phyloP scores from a whole-genome alignment of 2,329 filamentous ascomycete genomes.

The Parafenestella ontariensis region DNA sequence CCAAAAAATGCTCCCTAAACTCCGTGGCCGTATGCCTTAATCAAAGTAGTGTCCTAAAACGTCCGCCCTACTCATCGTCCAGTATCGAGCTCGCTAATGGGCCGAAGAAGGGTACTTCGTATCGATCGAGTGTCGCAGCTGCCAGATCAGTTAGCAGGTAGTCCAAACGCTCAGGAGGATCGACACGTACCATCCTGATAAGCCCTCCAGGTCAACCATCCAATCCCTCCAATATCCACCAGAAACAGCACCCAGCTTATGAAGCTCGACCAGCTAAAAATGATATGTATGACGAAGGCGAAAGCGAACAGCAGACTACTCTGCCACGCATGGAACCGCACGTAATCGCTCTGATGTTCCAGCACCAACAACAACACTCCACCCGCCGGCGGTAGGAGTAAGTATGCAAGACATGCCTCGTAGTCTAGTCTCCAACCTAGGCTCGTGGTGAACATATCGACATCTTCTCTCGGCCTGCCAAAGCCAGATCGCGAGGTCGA shows the following conservation, averaged over 20 bases:
- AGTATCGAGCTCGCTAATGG: constrained; percentile 85
- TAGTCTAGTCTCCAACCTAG: constrained; percentile 85
- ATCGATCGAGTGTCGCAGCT: constrained; percentile 71
- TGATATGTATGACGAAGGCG: constrained; percentile 74
- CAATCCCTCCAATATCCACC: constrained; percentile 77
- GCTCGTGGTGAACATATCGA: constrained; percentile 85
- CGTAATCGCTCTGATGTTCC: constrained; percentile 96
- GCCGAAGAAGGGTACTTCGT: constrained; percentile 88
- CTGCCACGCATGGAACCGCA: constrained; percentile 98
- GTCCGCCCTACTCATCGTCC: constrained; percentile 72
- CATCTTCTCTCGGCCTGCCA: constrained; percentile 65
- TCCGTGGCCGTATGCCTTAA: constrained; percentile 7
- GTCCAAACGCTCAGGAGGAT: constrained; percentile 1
- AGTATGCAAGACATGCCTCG: constrained; percentile 89
- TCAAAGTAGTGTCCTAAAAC: neutral
- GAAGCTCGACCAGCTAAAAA: constrained; percentile 84
- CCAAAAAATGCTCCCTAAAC: constrained; percentile 16
- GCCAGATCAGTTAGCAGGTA: constrained; percentile 14
- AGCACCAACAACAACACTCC: constrained; percentile 82
- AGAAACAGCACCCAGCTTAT: constrained; percentile 85
- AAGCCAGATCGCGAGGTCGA: constrained; percentile 16
- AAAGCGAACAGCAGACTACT: constrained; percentile 81
- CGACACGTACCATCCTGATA: constrained; percentile 76
- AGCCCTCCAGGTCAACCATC: constrained; percentile 76
- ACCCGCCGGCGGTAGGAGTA: constrained; percentile 83